These are phyloP conservation scores for Leccinum olivaceopallidum DNA, from an alignment of 768 basidiomycete species.

Conservation along the genomic window DNA sequence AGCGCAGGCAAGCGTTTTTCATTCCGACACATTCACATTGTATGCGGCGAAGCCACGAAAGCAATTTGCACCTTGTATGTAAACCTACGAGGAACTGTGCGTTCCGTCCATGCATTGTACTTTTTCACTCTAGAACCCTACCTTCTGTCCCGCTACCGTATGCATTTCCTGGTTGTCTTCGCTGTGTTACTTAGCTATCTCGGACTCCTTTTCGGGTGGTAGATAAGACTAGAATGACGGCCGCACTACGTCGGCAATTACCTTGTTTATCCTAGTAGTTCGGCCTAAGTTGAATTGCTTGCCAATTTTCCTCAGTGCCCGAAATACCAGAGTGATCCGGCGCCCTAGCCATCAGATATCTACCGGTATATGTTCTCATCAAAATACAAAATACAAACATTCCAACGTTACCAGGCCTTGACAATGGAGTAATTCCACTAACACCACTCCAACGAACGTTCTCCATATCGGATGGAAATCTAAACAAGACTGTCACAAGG, in stretches of 20 bases:
- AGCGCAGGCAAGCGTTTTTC: conserved; percentile 22
- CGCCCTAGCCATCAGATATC: neutral
- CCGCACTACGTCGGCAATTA: too few species aligned
- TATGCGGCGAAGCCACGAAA: conserved; percentile 28
- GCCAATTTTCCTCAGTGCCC: too few species aligned
- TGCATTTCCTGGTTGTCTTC: conserved; percentile 25
- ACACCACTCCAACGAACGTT: neutral
- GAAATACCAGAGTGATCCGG: too few species aligned
- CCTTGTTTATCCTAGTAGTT: too few species aligned
- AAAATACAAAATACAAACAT: neutral
- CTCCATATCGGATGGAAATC: neutral
- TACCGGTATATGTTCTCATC: neutral
- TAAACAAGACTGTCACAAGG: neutral
- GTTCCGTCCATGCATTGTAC: conserved; percentile 26
- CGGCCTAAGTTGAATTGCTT: too few species aligned
- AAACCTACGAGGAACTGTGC: conserved; percentile 25
- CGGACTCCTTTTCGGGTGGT: conserved; percentile 9
- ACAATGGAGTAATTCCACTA: neutral
- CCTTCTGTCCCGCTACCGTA: conserved; percentile 20
- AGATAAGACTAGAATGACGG: conserved; percentile 4
- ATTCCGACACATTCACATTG: conserved; percentile 28
- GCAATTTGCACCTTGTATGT: conserved; percentile 33
- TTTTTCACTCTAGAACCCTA: conserved; percentile 21
- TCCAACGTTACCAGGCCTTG: neutral
- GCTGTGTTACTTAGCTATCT: conserved; percentile 27